Base-by-base conservation (phyloP, 352 stramenopile species). In the Globisporangium heterothallicum region DNA sequence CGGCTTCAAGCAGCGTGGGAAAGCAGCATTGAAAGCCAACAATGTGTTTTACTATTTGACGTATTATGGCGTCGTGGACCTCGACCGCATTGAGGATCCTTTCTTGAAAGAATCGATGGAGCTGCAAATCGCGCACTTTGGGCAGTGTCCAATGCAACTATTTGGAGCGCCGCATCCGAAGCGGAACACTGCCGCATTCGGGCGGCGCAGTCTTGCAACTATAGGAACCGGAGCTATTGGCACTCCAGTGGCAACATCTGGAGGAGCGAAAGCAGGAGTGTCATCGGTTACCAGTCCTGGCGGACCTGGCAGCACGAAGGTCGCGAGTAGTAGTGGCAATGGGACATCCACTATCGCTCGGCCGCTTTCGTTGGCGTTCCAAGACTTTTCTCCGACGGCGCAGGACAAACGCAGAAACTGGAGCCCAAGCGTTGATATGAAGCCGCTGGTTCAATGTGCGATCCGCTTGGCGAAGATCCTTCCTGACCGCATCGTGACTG, bases 101-200 rank as follows among this genome's bases (percentile, higher is more conserved):
- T 92, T 95, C 41, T 66, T 97, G 49, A 76, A 85, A 40, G 90
- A 97, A 30, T 96, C 94, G 14, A 98, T 97, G 65, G 92, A 98
- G 69, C 68, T 98, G 32, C 97, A 99, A 73, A 99, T 99, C 53
- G 90, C 93, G 4, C 96, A 99, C 69, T 99, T 99, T 70, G 97
- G 97, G 3, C 97, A 99, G 66, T 98, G 92, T 38, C 97, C 97
- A 1, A 95, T 97, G 78, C 96, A 99, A 57, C 73, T 98, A 8
- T 97, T 97, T 42, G 63, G 56, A 12, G 74, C 59, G 7, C 67
- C 81, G 7, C 90, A 97, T 42, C 86, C 82, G 3, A 74, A 76
- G 19, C 74, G 88, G 21, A 67, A 72, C 41, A 57, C 62, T n/a
- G 35, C 43, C 1, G 57, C 61, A 7, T 68, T 72, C 35, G 66